A percentile compares a stretch with the other conserved stretches of the same genome.
Evolutionary conservation across 2,329 filamentous ascomycete species (phyloP).

Genomic region (Geosmithia putterillii): DNA sequence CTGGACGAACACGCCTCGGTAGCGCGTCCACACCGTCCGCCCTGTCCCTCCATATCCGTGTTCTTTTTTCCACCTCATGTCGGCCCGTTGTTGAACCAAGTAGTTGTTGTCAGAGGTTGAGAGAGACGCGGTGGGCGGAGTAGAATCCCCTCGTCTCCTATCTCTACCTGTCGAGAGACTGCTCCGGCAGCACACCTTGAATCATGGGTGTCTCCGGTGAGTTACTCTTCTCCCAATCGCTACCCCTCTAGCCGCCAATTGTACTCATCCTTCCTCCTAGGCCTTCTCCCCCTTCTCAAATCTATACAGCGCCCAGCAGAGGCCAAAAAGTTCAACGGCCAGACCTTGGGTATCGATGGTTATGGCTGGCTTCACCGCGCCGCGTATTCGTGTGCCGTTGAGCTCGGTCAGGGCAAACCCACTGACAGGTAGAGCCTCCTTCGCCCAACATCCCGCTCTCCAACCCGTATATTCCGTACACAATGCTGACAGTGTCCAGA

Average conservation of each 20-base stretch:
- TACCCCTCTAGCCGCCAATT: neutral
- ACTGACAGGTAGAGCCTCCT: slow-evolving; percentile 60
- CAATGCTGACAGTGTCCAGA: slow-evolving; percentile 28
- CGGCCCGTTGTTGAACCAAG: neutral
- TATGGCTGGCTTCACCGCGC: slow-evolving; percentile 98
- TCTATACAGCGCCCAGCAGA: slow-evolving; percentile 87
- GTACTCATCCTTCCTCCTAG: slow-evolving; percentile 25
- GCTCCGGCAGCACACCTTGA: slow-evolving; percentile 4
- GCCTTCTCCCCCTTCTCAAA: slow-evolving; percentile 82
- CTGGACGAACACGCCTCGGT: neutral
- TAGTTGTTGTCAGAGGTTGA: neutral
- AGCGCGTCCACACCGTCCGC: too few relatives aligned
- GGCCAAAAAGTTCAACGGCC: slow-evolving; percentile 74
- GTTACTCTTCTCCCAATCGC: neutral
- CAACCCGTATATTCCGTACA: neutral
- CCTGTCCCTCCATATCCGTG: neutral
- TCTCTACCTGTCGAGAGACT: neutral
- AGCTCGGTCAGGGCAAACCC: slow-evolving; percentile 77
- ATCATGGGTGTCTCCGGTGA: slow-evolving; percentile 25
- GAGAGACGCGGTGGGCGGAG: neutral
- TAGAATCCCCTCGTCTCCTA: neutral
- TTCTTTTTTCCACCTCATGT: neutral
- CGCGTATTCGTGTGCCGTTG: slow-evolving; percentile 78
- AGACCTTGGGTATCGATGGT: slow-evolving; percentile 87
- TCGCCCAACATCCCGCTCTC: neutral